Evolutionary conservation across 2,329 filamentous ascomycete genomes (phyloP), one percentile per base, ranked within the genome.

Genomic region (Neocatenulostroma microsporum): DNA sequence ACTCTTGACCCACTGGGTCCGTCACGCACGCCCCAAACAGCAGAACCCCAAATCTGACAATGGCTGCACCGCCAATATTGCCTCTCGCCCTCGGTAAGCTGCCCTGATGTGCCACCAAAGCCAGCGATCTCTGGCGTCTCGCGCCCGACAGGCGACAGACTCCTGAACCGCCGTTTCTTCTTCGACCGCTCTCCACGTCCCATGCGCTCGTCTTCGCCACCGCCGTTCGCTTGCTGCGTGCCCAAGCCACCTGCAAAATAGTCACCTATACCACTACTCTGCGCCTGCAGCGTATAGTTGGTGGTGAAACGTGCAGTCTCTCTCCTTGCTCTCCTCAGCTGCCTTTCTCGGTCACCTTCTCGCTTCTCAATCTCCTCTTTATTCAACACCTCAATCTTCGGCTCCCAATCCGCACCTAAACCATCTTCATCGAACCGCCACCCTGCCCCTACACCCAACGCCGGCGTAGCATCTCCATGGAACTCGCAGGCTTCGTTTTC

Each of bases 331-430:
- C 91, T 74, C 40, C 91, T 74, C 26, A 95, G 82, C 62, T 96
- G 86, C 37, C 91, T 73, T 62, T 98, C 91, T 26, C 91, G 76
- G 57, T 98, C 91, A 34, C 86, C 86, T 62, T 98, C 91, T 19
- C 91, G 78, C 66, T 94, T 94, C 63, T 98, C 91, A 36, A 98
- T 96, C 56, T 98, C 91, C 52, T 98, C 91, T 51, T 94, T 94
- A 25, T 82, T 88, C 2, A 98, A 66, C 0, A 67, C 63, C 48
- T 72, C 68, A 14, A 72, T 62, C 45, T 68, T 68, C 1, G 68
- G 68, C 44, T 71, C 68, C 68, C 68, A 72, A 30, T 69, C 68
- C 24, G 60, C 60, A 27, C 66, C 88, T 3, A 96, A 72, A 41
- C 86, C 82, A 55, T 96, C 91, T 3, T 86, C 84, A 48, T 98